phyloP scores from a whole-genome alignment of 2,329 filamentous ascomycete species.

The Colletotrichum godetiae region DNA sequence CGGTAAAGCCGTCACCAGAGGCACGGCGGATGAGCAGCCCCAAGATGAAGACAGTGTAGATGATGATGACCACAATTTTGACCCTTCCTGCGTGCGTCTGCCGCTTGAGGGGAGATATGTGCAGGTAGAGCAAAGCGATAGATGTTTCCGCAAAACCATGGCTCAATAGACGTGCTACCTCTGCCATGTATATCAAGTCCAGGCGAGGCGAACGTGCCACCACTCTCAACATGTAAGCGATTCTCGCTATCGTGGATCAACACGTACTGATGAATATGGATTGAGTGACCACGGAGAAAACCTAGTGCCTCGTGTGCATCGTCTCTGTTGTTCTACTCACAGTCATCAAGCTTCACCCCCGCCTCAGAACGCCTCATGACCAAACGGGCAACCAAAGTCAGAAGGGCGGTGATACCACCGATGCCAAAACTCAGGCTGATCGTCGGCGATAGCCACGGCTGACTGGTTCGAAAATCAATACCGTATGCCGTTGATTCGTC shows the following conservation, averaged over 20 bases:
- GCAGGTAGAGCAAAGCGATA: background rate
- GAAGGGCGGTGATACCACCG: background rate
- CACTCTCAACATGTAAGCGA: background rate
- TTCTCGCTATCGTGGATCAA: background rate
- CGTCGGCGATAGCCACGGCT: background rate
- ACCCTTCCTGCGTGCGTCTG: background rate
- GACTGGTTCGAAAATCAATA: background rate
- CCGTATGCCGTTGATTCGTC: background rate
- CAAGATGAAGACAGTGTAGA: background rate
- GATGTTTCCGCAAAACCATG: background rate
- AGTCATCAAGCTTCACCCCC: background rate
- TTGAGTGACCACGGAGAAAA: background rate
- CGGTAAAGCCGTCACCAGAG: background rate
- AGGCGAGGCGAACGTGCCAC: background rate
- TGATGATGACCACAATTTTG: background rate
- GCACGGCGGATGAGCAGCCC: background rate
- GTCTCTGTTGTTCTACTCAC: background rate
- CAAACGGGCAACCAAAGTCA: background rate
- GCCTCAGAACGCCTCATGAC: background rate
- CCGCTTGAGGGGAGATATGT: background rate
- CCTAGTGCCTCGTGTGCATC: background rate
- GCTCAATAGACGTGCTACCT: background rate
- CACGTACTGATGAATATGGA: background rate
- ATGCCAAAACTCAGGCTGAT: background rate
- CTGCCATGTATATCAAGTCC: background rate